Conservation (phyloP, 2,329 filamentous ascomycete species). For the Phyllosticta citrichinensis region DNA sequence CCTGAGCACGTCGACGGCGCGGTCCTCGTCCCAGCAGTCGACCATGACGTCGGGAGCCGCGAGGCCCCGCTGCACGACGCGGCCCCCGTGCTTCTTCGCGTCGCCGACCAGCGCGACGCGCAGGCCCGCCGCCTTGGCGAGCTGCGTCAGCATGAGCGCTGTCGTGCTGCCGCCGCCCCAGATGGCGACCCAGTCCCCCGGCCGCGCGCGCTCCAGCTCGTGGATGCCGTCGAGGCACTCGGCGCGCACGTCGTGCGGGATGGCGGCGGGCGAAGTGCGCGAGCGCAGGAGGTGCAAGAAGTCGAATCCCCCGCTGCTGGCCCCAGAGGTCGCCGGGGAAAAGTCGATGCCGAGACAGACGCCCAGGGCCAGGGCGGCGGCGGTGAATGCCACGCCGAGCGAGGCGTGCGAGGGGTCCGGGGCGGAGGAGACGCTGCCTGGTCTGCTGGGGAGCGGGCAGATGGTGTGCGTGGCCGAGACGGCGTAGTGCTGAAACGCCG, state of each 20-base stretch:
- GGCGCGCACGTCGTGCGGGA: conserved; percentile 51
- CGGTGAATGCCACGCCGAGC: conserved; percentile 61
- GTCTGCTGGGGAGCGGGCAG: conserved; percentile 45
- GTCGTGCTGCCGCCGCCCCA: conserved; percentile 62
- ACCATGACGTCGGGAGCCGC: neutral
- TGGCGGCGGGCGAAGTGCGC: conserved; percentile 31
- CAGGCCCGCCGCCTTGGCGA: conserved; percentile 56
- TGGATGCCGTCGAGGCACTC: conserved; percentile 53
- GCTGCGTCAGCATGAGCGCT: conserved; percentile 54
- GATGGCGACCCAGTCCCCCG: conserved; percentile 61
- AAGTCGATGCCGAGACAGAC: conserved; percentile 64
- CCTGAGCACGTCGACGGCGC: conserved; percentile 2
- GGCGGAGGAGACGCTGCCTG: conserved; percentile 20
- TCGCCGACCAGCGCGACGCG: conserved; percentile 58
- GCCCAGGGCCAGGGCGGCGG: conserved; percentile 55
- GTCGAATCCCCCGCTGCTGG: conserved; percentile 45
- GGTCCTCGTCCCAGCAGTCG: neutral
- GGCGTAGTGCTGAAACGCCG: conserved; percentile 61
- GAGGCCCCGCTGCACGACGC: neutral
- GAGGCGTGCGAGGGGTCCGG: conserved; percentile 47
- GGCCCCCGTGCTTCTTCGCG: conserved; percentile 48
- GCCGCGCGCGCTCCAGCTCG: conserved; percentile 42
- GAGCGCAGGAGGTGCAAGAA: conserved; percentile 42
- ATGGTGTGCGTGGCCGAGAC: conserved; percentile 56
- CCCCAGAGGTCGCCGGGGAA: conserved; percentile 20